Percentiles rank a stretch among this genome's conserved stretches.
Evolutionary conservation across 345 rosid genomes (phyloP).

Genomic region (Citrus trifoliata): DNA sequence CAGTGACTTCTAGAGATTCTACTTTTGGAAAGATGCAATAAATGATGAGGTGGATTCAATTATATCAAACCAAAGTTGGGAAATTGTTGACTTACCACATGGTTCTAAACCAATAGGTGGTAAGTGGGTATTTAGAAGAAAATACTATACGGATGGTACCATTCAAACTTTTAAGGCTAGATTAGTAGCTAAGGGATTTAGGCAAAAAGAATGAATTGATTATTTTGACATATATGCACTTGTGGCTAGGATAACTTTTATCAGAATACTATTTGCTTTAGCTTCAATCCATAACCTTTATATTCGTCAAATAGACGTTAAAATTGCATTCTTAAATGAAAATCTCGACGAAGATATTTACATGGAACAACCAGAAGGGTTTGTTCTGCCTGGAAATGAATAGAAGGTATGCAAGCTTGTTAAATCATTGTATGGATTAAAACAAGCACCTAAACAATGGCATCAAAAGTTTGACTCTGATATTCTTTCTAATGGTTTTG

Average conservation of each 20-base stretch:
- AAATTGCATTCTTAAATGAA: slow-evolving; percentile 5
- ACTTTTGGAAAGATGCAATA: slow-evolving; percentile 4
- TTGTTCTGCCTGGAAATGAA: not conserved
- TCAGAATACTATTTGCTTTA: not conserved
- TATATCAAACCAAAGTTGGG: not conserved
- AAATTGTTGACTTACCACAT: not conserved
- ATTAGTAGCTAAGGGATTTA: slow-evolving; percentile 8
- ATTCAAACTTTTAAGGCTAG: not conserved
- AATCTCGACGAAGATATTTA: not conserved
- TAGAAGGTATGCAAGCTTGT: not conserved
- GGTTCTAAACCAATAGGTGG: slow-evolving; percentile 3
- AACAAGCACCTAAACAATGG: slow-evolving; percentile 4
- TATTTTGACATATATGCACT: slow-evolving; percentile 5
- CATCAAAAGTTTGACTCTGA: not conserved
- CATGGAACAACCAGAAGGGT: not conserved
- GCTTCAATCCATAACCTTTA: not conserved
- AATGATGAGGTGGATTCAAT: slow-evolving; percentile 9
- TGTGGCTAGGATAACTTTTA: slow-evolving; percentile 1
- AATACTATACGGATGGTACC: not conserved
- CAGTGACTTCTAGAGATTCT: not conserved
- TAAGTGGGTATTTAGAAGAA: slow-evolving; percentile 6
- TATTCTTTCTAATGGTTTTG: not conserved
- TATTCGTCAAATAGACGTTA: slow-evolving; percentile 9
- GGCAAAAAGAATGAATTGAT: not conserved
- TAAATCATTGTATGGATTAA: not conserved